A percentile compares a stretch with the other conserved stretches of the same genome.
Conservation (phyloP, 2,329 filamentous ascomycete species). For the Plenodomus lindquistii region DNA sequence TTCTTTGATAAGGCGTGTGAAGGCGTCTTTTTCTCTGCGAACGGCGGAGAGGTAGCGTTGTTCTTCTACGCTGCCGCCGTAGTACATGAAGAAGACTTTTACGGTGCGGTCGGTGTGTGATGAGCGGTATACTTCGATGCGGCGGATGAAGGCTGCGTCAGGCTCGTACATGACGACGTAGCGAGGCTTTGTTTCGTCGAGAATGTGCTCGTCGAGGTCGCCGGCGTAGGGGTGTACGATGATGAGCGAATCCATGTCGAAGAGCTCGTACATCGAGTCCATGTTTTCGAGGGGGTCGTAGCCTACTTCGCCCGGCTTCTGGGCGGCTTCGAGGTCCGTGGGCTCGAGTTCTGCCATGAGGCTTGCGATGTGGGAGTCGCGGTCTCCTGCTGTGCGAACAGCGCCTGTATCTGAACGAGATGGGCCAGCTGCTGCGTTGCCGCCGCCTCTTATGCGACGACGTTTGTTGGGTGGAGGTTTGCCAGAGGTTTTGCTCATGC, state of each 20-base stretch:
- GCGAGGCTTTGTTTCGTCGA: constrained; percentile 89
- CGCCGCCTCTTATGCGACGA: constrained; percentile 80
- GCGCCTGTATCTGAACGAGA: constrained; percentile 73
- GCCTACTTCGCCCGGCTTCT: constrained; percentile 72
- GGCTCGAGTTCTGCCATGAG: constrained; percentile 82
- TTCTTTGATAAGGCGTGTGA: constrained; percentile 92
- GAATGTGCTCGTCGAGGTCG: constrained; percentile 93
- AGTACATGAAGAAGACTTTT: constrained; percentile 95
- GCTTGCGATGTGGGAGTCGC: constrained; percentile 77
- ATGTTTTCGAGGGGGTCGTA: constrained; percentile 84
- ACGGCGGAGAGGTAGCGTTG: constrained; percentile 89
- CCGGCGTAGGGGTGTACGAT: constrained; percentile 93
- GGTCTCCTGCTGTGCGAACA: constrained; percentile 77
- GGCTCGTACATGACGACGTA: constrained; percentile 99
- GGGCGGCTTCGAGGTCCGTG: constrained; percentile 73
- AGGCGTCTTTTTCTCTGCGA: constrained; percentile 93
- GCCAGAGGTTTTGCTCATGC: constrained; percentile 53
- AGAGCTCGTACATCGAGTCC: constrained; percentile 90
- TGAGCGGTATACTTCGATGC: constrained; percentile 93
- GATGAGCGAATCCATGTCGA: constrained; percentile 86
- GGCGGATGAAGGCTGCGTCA: constrained; percentile 88
- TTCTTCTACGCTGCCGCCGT: constrained; percentile 91
- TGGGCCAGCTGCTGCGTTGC: constrained; percentile 59
- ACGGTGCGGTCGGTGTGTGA: constrained; percentile 89
- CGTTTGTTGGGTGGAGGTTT: constrained; percentile 82